Conservation (phyloP, 2,329 filamentous ascomycete genomes). For the Curvularia sp. region DNA sequence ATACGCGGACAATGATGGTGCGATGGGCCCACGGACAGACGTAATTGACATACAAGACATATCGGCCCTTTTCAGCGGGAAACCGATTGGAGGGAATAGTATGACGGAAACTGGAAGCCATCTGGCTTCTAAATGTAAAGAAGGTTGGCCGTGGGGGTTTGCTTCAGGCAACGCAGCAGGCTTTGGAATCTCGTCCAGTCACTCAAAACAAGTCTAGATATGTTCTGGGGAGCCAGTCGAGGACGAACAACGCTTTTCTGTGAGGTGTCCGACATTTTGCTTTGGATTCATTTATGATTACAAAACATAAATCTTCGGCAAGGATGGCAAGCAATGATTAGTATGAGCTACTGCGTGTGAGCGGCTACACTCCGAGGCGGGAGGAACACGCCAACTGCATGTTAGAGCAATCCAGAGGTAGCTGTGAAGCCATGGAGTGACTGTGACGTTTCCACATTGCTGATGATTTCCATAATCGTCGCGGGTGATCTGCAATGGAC, state of each 20-base stretch:
- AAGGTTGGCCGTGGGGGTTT: slow-evolving; percentile 1
- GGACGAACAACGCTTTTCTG: slow-evolving; percentile 11
- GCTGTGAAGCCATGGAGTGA: neutral
- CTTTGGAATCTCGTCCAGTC: slow-evolving; percentile 4
- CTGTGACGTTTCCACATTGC: neutral
- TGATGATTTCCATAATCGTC: neutral
- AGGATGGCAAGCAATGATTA: slow-evolving; percentile 26
- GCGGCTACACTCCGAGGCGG: neutral
- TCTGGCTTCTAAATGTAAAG: slow-evolving; percentile 56
- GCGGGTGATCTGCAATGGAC: neutral
- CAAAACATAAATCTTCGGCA: slow-evolving; percentile 34
- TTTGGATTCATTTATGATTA: slow-evolving; percentile 31
- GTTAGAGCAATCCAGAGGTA: neutral
- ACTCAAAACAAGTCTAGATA: slow-evolving; percentile 3
- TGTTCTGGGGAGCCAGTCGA: slow-evolving; percentile 5
- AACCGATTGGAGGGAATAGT: slow-evolving; percentile 64
- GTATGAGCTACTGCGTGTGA: slow-evolving; percentile 17
- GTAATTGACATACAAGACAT: slow-evolving; percentile 67
- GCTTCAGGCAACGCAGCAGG: slow-evolving; percentile 14
- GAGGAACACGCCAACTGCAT: neutral
- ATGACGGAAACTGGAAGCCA: slow-evolving; percentile 63
- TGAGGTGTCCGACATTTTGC: slow-evolving; percentile 5
- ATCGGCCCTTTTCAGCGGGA: slow-evolving; percentile 66
- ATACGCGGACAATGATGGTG: slow-evolving; percentile 55
- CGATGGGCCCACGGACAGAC: slow-evolving; percentile 70